These are phyloP conservation scores for Trichaptum fuscoviolaceum DNA, from an alignment of 768 basidiomycete genomes.

Conservation along the genomic window DNA sequence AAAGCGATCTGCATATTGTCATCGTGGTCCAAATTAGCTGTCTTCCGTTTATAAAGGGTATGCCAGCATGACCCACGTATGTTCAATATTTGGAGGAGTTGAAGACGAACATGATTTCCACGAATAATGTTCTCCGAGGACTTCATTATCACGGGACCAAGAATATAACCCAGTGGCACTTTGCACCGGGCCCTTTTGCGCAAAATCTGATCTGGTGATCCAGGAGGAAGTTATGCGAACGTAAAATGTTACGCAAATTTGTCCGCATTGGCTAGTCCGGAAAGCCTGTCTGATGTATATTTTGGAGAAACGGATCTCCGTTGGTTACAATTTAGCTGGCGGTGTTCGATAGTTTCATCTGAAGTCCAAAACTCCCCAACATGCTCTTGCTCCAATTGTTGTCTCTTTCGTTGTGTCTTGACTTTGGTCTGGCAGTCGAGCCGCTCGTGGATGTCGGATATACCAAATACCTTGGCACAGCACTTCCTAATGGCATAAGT, in stretches of 20 bases:
- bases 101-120: too few species aligned
- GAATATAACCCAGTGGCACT: not conserved
- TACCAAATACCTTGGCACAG: not conserved
- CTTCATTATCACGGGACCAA: too few species aligned
- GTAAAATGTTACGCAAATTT: not conserved
- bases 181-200: not conserved
- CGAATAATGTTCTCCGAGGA: too few species aligned
- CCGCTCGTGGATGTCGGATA: not conserved
- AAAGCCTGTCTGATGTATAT: not conserved
- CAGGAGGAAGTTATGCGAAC: not conserved
- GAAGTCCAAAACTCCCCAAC: not conserved
- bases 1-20: too few species aligned
- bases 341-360: not conserved
- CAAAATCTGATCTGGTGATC: not conserved
- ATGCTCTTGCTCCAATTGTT: not conserved
- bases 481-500: not conserved
- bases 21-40: too few species aligned
- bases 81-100: too few species aligned
- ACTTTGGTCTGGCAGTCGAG: not conserved
- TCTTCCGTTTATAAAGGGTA: too few species aligned
- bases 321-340: not conserved
- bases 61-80: too few species aligned
- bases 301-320: not conserved
- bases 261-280: not conserved
- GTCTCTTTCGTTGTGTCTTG: not conserved